Base-by-base conservation (phyloP, 1,284 basidiomycete genomes). In the Naganishia sp. region DNA sequence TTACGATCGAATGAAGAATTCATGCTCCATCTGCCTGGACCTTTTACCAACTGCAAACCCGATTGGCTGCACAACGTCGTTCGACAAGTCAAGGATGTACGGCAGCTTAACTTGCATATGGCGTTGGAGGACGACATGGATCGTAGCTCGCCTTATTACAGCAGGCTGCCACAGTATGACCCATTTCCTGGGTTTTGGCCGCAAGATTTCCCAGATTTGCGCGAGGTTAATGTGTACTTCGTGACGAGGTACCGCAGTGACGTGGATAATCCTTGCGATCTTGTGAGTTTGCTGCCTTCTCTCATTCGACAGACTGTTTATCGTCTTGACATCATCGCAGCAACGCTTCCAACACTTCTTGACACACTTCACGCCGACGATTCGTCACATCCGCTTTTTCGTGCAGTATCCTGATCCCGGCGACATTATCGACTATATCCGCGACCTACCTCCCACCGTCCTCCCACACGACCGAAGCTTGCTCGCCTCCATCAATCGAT, bases 11-110 rank as follows among this genome's bases (percentile, higher is more conserved):
- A 61, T n/a, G 58, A 61, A 10, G 58, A 61, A 35, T 61, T 51
- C 31, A 61, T 61, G 58, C 58, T 61, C 2, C 58, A 61, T 39
- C 58, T 61, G 4, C 58, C 58, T 23, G 58, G 58, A 23, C 58
- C 58, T 18, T 61, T 61, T 17, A 51, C 47, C 21, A 11, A 39
- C 15, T 61, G 47, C 3, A 25, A 51, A 28, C 47, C 47, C 28
- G 58, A 61, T 18, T 61, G 58, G 58, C 21, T 61, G 25, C 58
- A 61, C 39, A 51, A 61, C 28, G 47, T 61, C 47, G 58, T 61
- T 3, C 58, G 58, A 17, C 58, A 61, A 11, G 47, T 61, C n/a
- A 61, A 61, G 23, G 58, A 61, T 28, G 58, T 61, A 6, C 58
- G 41, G 15, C 58, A 61, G 35, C 47, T 61, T 21, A 61, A 51